Evolutionary conservation across 1,139 yeast species (phyloP).

Genomic region (Arxiozyma bovina): DNA sequence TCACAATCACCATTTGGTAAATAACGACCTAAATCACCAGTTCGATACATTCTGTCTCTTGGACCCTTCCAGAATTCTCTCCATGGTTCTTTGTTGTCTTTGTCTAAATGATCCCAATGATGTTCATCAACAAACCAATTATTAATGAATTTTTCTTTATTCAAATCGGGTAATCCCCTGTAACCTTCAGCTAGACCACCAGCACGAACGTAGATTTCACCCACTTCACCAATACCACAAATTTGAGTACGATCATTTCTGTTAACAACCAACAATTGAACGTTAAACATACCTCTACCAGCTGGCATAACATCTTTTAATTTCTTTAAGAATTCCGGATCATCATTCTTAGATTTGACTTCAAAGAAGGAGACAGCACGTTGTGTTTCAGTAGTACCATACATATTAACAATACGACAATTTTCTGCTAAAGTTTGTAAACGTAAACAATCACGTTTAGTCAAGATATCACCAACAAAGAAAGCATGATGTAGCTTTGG

Average conservation of each 20-base stretch:
- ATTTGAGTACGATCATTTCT: constrained; percentile 78
- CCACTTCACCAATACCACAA: constrained; percentile 98
- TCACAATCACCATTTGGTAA: constrained; percentile 96
- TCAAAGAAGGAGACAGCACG: constrained; percentile 93
- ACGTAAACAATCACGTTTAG: constrained; percentile 92
- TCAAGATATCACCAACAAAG: constrained; percentile 94
- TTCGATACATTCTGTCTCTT: constrained; percentile 88
- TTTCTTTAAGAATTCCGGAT: constrained; percentile 66
- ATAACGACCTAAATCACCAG: constrained; percentile 96
- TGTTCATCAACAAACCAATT: constrained; percentile 74
- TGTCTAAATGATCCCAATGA: constrained; percentile 53
- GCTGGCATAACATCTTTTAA: constrained; percentile 98
- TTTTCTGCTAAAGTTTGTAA: constrained; percentile 87
- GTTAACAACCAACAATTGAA: constrained; percentile 87
- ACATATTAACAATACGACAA: constrained; percentile 90
- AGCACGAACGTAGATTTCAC: constrained; percentile 96
- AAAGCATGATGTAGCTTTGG: constrained; percentile 89
- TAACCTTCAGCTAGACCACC: constrained; percentile 97
- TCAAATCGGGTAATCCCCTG: constrained; percentile 81
- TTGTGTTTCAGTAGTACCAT: constrained; percentile 98
- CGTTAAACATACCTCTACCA: constrained; percentile 94
- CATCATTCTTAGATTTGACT: constrained; percentile 62
- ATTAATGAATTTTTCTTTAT: constrained; percentile 74
- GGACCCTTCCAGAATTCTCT: constrained; percentile 83
- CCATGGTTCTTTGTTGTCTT: constrained; percentile 50